These are phyloP conservation scores for Pseudonitzschia multistriata DNA, from an alignment of 108 stramenopile species.

Conservation along the genomic window DNA sequence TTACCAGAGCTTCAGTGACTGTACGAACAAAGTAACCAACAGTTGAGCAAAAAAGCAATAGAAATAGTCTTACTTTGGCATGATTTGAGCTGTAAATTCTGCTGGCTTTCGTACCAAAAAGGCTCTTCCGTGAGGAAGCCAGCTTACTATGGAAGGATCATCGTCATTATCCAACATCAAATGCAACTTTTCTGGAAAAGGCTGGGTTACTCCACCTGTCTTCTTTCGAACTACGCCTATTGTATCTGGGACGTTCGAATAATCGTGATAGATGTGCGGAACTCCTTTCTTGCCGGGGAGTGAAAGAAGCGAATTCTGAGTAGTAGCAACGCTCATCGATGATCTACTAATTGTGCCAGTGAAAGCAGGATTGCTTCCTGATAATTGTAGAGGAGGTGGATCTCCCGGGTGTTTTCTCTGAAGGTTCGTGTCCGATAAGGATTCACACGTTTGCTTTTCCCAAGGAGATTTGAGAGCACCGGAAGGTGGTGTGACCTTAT, in stretches of 20 bases:
- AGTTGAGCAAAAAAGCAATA: not conserved
- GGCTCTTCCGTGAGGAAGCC: slow-evolving; percentile 82
- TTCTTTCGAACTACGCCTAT: slow-evolving; percentile 70
- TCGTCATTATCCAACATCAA: slow-evolving; percentile 64
- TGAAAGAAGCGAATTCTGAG: not conserved
- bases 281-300: slow-evolving; percentile 28
- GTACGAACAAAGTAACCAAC: not conserved
- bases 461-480: slow-evolving; percentile 2
- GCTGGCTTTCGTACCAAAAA: slow-evolving; percentile 86
- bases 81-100: slow-evolving; percentile 77
- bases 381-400: not conserved
- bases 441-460: not conserved
- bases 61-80: slow-evolving; percentile 78
- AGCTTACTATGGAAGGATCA: slow-evolving; percentile 51
- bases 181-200: slow-evolving; percentile 81
- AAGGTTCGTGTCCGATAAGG: not conserved
- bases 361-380: not conserved
- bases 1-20: too few species aligned
- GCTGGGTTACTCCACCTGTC: slow-evolving; percentile 82
- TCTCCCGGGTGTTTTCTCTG: not conserved
- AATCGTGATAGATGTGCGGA: slow-evolving; percentile 82
- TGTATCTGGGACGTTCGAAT: slow-evolving; percentile 55
- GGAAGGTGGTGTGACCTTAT: slow-evolving; percentile 13
- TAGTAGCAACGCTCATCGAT: too few species aligned
- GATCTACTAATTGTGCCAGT: not conserved